Evolutionary conservation across 164 flowering plant species (phyloP).

Genomic region (Magnolia officinalis): DNA sequence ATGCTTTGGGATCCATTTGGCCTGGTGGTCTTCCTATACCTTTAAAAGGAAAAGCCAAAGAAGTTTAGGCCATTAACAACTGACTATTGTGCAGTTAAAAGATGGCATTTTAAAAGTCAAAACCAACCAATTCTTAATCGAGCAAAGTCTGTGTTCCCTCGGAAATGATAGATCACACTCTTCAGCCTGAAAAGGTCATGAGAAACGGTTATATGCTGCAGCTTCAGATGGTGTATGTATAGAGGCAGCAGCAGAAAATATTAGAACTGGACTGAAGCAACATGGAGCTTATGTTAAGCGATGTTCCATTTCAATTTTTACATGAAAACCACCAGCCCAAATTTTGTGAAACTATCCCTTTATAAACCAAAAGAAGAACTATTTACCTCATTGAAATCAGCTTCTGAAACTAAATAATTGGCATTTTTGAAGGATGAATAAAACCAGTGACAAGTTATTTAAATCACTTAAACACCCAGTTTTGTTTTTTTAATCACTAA

Average conservation of each 20-base stretch:
- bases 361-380: too few relatives aligned
- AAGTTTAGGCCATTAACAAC: not conserved
- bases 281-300: not conserved
- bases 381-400: too few relatives aligned
- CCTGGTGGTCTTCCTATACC: conserved; percentile 96
- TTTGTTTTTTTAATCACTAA: not conserved
- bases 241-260: not conserved
- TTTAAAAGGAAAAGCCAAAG: conserved; percentile 19
- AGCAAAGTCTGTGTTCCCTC: conserved; percentile 82
- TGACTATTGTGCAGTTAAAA: not conserved
- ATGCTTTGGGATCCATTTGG: conserved; percentile 98
- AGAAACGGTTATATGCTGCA: not conserved
- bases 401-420: too few relatives aligned
- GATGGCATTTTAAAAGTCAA: not conserved
- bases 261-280: not conserved
- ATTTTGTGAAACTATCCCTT: too few relatives aligned
- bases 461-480: not conserved
- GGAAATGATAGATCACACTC: conserved; percentile 81
- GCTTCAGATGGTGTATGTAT: not conserved
- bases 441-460: too few relatives aligned
- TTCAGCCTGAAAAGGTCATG: conserved; percentile 45
- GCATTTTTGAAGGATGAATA: too few relatives aligned
- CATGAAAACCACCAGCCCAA: too few relatives aligned
- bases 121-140: conserved; percentile 84
- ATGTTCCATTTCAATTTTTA: too few relatives aligned